These are phyloP conservation scores for Daucus carota DNA, from an alignment of 129 eudicot genomes.

Conservation along the genomic window DH1_v3.0 NC_030384.2:31598001-31598500, in stretches of 20 bases:
- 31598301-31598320: constrained; percentile 78
- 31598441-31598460: not conserved
- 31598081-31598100: not conserved
- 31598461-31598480: constrained; percentile 75
- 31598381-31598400: no score
- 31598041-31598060: not conserved
- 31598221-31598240: not conserved
- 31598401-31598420: not conserved
- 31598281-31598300: constrained; percentile 79
- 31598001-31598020: not conserved
- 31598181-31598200: not conserved
- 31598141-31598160: not conserved
- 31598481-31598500: constrained; percentile 88
- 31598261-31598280: constrained; percentile 13
- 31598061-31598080: not conserved
- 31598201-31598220: not conserved
- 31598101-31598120: not conserved
- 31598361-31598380: not conserved
- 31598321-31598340: constrained; percentile 67
- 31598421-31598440: not conserved
- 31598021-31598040: not conserved
- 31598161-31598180: not conserved
- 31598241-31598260: not conserved
- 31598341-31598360: constrained; percentile 54
- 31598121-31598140: not conserved